A percentile compares a stretch with the other conserved stretches of the same genome.
Conservation (phyloP, 345 rosid genomes). For the Gossypium stocksii region DNA sequence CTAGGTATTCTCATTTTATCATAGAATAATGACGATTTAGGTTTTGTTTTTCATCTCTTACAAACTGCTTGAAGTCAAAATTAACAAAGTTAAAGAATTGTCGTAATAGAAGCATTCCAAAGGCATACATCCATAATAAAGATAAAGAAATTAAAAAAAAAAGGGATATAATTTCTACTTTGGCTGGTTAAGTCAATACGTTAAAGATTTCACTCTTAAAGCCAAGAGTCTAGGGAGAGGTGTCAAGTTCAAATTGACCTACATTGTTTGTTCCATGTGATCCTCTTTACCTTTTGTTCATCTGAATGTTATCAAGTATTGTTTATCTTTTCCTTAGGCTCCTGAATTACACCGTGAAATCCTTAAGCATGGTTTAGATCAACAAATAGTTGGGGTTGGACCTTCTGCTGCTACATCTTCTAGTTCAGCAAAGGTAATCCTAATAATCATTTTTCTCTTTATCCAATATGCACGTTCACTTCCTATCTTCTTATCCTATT, state of each 20-base stretch:
- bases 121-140: neutral
- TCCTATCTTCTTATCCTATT: neutral
- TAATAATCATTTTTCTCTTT: neutral
- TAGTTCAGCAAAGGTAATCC: constrained; percentile 36
- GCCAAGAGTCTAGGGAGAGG: neutral
- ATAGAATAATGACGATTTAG: neutral
- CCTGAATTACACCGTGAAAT: constrained; percentile 63
- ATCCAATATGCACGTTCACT: neutral
- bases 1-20: neutral
- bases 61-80: neutral
- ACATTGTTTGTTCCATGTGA: neutral
- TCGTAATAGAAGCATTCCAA: neutral
- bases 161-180: neutral
- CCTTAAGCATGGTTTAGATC: constrained; percentile 50
- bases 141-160: neutral
- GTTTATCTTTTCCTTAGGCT: constrained; percentile 37
- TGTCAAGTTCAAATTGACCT: neutral
- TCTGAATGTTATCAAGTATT: neutral
- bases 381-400: constrained; percentile 36
- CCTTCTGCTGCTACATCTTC: constrained; percentile 43
- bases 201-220: neutral
- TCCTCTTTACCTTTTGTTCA: neutral
- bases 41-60: neutral
- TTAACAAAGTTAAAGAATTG: neutral
- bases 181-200: neutral